Evolutionary conservation across 2,329 filamentous ascomycete species (phyloP), one percentile per base, ranked within the genome.

Genomic region (Aspergillus hortae): DNA sequence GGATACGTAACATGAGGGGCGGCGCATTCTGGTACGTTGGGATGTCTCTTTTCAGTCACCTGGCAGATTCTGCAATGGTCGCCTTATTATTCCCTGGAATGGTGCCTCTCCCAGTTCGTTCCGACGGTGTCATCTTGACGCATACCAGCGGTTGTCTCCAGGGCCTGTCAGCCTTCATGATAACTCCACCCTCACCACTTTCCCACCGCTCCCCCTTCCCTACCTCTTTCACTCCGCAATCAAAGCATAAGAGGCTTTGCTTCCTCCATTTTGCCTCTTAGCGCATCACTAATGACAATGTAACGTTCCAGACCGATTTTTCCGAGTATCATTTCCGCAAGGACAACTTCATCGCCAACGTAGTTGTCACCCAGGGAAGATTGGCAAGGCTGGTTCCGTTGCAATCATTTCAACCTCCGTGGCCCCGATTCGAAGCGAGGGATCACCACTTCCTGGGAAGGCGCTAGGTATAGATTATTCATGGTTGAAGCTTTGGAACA

Each of bases 341-440:
- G 25, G 14, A 38, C 30, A 27, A 33, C 41, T 41, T 36, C 44
- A 44, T 44, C 23, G 30, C 35, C 33, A 41, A 44, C 38, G n/a
- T 46, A 46, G 43, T 44, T 46, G 32, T 41, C 33, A 46, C 44
- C 30, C 32, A 42, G 25, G 41, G 48, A 46, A 54, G 49, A 61
- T 61, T 61, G 57, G 56, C 53, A 55, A 59, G 60, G 61, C 61
- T 60, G 61, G 61, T 52, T 56, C 59, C 52, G 41, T 53, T 59
- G 54, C 58, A 56, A 56, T 61, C 54, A 40, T 49, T 48, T 57
- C 42, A 46, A 45, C 43, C 36, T 36, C 41, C 27, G 14, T 17
- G 35, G 12, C 14, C 35, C 35, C 35, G n/a, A 17, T 38, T 15
- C 15, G 21, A 40, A 46, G 41, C 42, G n/a, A 19, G 27, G 33